Base-by-base conservation (phyloP, 495 filamentous ascomycete genomes). In the Bathelium albidoporum region DNA sequence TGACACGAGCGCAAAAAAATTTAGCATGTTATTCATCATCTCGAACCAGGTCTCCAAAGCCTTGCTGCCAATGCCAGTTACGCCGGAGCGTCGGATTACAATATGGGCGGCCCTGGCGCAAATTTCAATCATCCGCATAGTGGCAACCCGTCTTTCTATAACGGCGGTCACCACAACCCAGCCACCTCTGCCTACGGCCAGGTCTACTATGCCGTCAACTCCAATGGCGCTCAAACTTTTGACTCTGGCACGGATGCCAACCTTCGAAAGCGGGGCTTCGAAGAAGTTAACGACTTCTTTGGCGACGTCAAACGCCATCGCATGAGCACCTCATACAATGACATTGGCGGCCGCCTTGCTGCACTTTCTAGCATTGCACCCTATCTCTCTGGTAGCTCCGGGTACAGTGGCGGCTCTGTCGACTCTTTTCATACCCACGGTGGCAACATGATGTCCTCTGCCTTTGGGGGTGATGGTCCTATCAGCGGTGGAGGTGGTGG, bases 221-320 rank as follows among this genome's bases (percentile, higher is more conserved):
- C 49, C 24, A 12, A 55, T 29, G 49, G 49, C 24, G 16, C 4
- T 16, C 49, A 55, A 29, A 9, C 49, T 9, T 55, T 55, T 29
- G 49, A 55, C 29, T 81, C 83, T 32, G 73, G 74, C 59, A 65
- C 73, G 58, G 74, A 78, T 61, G 77, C 69, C 58, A 81, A 76
- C 26, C 78, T 77, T 63, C 82, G 87, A 64, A 95, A 93, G 79
- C 89, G 91, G 55, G 86, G 85, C 20, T 89, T 89, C 62, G 92
- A 97, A 63, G 89, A 89, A 31, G 76, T 97, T 63, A 91, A 95
- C 71, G 91, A 95, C 67, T 95, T 97, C 78, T 95, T 97, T 68
- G 87, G 89, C 59, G 91, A 91, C 71, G 83, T 87, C 64, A 96
- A 97, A 78, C 87, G 91, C 61, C 88, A 89, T 68, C 83, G 88